phyloP scores from a whole-genome alignment of 2,329 filamentous ascomycete species.

The Neofusicoccum sp. region DNA sequence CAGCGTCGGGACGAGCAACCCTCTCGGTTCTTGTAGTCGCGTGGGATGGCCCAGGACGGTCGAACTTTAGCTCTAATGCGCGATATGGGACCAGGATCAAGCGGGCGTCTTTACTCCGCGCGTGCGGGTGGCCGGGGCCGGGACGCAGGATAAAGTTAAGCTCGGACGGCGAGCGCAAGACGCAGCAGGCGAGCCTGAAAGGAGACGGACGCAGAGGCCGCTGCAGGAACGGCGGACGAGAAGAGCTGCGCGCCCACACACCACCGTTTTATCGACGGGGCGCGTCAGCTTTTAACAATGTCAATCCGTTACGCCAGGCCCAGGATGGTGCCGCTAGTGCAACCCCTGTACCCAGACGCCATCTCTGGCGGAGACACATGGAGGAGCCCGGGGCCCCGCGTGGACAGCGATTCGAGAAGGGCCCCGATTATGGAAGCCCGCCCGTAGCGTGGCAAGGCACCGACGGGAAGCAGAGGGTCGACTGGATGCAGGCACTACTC shows the following conservation, averaged over 20 bases:
- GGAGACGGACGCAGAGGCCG: not conserved
- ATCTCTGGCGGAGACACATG: not conserved
- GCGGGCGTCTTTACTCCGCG: too few relatives aligned
- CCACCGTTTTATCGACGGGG: not conserved
- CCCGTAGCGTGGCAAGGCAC: not conserved
- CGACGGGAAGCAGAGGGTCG: not conserved
- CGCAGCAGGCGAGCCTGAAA: not conserved
- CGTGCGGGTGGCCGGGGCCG: not conserved
- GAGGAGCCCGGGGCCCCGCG: conserved; percentile 5
- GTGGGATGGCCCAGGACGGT: not conserved
- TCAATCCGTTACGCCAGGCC: not conserved
- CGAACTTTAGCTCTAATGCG: too few relatives aligned
- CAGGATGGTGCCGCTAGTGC: not conserved
- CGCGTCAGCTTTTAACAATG: too few relatives aligned
- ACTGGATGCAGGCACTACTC: not conserved
- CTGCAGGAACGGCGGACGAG: not conserved
- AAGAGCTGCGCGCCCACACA: not conserved
- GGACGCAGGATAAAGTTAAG: not conserved
- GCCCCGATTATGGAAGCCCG: not conserved
- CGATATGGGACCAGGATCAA: not conserved
- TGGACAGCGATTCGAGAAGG: not conserved
- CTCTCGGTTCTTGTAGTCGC: not conserved
- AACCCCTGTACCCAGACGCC: not conserved
- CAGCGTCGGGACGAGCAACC: not conserved
- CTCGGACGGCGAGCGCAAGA: not conserved